These are phyloP conservation scores for Tylopilus subfusipes DNA, from an alignment of 768 basidiomycete genomes.

Conservation along the genomic window DNA sequence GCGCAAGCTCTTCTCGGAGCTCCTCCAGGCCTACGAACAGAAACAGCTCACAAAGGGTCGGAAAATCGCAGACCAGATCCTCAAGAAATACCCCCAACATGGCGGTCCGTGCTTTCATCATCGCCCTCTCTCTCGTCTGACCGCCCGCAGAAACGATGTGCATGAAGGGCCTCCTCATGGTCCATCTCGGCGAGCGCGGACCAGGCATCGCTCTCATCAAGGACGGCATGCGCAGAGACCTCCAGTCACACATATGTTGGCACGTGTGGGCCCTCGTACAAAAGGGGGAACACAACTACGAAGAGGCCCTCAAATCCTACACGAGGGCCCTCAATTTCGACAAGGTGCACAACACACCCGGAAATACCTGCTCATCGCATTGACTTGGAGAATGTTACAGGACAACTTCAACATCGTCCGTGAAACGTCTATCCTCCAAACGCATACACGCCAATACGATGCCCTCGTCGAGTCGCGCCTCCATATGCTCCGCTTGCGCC, in stretches of 20 bases:
- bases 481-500: conserved; percentile 73
- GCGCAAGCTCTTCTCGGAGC: conserved; percentile 77
- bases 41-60: conserved; percentile 85
- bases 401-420: conserved; percentile 93
- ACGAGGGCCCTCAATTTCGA: conserved; percentile 85
- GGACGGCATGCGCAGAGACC: conserved; percentile 76
- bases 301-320: conserved; percentile 92
- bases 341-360: conserved; percentile 51
- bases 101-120: conserved; percentile 57
- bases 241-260: conserved; percentile 94
- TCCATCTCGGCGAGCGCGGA: conserved; percentile 74
- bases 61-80: conserved; percentile 88
- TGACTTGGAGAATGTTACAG: conserved; percentile 38
- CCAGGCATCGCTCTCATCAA: conserved; percentile 82
- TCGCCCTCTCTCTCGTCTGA: neutral
- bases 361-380: neutral
- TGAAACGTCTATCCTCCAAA: conserved; percentile 85
- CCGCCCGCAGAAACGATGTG: conserved; percentile 75
- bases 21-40: conserved; percentile 84
- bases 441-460: conserved; percentile 80
- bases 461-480: conserved; percentile 78
- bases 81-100: conserved; percentile 94
- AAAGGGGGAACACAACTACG: conserved; percentile 92
- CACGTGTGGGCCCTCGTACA: conserved; percentile 96
- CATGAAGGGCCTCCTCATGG: conserved; percentile 91